Conservation (phyloP, 169 alveolate species). For the Perkinsus chesapeaki region DNA sequence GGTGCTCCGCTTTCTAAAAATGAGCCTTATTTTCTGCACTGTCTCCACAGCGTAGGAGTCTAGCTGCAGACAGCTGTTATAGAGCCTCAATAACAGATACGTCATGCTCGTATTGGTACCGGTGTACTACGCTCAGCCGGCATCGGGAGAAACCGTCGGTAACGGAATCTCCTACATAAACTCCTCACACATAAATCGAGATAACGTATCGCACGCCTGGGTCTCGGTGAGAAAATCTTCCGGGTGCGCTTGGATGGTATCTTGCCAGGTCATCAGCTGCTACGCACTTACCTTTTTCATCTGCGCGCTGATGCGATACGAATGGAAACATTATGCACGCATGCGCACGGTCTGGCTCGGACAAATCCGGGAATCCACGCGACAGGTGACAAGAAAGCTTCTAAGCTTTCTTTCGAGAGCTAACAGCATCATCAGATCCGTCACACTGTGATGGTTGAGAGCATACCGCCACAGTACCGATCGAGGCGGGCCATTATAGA, state of each 20-base stretch:
- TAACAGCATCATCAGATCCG: neutral
- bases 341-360: slow-evolving; percentile 1
- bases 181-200: neutral
- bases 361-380: neutral
- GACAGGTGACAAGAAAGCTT: neutral
- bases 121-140: neutral
- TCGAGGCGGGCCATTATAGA: neutral
- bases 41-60: neutral
- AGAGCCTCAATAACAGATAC: neutral
- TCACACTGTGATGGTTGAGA: neutral
- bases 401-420: no score
- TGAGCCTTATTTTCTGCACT: neutral
- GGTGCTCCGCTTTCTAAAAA: neutral
- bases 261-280: neutral
- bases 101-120: neutral
- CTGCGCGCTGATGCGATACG: neutral
- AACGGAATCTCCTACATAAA: neutral
- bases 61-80: neutral
- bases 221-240: neutral
- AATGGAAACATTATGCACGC: neutral
- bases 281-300: neutral
- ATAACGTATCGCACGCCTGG: neutral
- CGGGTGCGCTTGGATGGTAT: neutral
- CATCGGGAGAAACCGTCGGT: neutral
- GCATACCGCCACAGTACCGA: neutral